Evolutionary conservation across 2,329 filamentous ascomycete species (phyloP), one percentile per base, ranked within the genome.

Genomic region (Talaromyces verruculosus): DNA sequence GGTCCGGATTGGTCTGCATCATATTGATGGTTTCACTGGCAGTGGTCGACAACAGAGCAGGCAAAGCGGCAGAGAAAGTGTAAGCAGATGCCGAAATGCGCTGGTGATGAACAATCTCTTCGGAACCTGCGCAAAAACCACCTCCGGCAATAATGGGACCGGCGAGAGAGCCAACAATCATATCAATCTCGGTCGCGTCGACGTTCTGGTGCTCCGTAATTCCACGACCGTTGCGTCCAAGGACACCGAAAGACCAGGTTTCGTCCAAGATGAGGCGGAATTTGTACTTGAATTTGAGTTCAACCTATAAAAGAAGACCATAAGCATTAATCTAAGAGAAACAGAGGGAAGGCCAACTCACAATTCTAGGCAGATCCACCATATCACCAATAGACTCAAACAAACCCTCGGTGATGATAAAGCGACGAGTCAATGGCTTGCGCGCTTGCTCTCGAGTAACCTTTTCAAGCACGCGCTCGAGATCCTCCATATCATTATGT

Each of bases 211-310:
- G 92, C 81, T 99, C 96, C 0, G 95, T 98, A 45, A 98, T 84
- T 67, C 95, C 95, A 62, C 93, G 89, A 22, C 95, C 96, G 30
- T 92, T 97, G 68, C 93, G 87, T 58, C 95, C 95, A 5, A 99
- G 86, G 19, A 98, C 91, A 67, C 94, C 96, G 76, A 98, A 99
- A 0, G 93, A 97, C 90, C 92, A 96, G 1, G 93, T 97, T 82
- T 99, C 95, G 77, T 99, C 95, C 43, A 99, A 88, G 70, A 98
- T 96, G 65, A 99, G 87, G 72, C 95, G 92, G 83, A 98, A 99
- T 82, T 97, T 99, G 86, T 98, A 97, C 77, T 91, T 91, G 71
- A 93, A 88, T 80, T 97, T 97, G 71, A 99, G 84, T 76, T 97
- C 94, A 69, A 98, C 84, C 90, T 92, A 70, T 3, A 59, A 19